Evolutionary conservation across 2,329 filamentous ascomycete species (phyloP).

Genomic region (Teratosphaeria nubilosa): DNA sequence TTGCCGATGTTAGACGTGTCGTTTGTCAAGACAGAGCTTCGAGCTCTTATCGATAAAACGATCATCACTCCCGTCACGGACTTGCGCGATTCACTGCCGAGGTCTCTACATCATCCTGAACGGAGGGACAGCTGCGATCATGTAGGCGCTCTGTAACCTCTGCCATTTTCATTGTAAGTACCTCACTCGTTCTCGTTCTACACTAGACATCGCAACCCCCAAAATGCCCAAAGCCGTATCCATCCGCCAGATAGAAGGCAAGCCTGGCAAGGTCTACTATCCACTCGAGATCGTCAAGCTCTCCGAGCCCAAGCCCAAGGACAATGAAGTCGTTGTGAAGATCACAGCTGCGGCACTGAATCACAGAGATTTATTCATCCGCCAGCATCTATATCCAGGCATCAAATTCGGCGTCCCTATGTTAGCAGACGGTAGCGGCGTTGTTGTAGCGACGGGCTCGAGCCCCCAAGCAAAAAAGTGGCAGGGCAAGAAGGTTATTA

Average conservation of each 20-base stretch:
- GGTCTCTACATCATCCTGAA: not conserved
- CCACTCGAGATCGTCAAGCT: conserved; percentile 51
- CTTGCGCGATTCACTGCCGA: not conserved
- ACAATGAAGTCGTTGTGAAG: conserved; percentile 59
- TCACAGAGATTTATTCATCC: conserved; percentile 90
- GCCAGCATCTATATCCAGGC: conserved; percentile 81
- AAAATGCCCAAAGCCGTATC: conserved; percentile 47
- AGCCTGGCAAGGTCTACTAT: conserved; percentile 82
- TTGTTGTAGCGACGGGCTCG: conserved; percentile 56
- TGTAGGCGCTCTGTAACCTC: not conserved
- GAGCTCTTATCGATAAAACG: not conserved
- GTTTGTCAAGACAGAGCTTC: not conserved
- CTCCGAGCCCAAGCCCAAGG: conserved; percentile 49
- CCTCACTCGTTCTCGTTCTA: not conserved
- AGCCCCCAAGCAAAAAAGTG: conserved; percentile 43
- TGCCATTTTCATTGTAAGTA: not conserved
- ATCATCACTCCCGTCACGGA: not conserved
- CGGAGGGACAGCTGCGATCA: not conserved
- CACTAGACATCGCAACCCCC: not conserved
- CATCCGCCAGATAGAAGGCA: conserved; percentile 63
- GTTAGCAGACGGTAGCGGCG: conserved; percentile 71
- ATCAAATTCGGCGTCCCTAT: conserved; percentile 70
- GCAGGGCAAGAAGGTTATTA: conserved; percentile 60
- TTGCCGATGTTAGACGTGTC: not conserved
- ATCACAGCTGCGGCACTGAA: conserved; percentile 77